Percentiles rank a stretch among this genome's conserved stretches.
phyloP scores from a whole-genome alignment of 2,329 filamentous ascomycete species.

The Kalmusia sp. region DNA sequence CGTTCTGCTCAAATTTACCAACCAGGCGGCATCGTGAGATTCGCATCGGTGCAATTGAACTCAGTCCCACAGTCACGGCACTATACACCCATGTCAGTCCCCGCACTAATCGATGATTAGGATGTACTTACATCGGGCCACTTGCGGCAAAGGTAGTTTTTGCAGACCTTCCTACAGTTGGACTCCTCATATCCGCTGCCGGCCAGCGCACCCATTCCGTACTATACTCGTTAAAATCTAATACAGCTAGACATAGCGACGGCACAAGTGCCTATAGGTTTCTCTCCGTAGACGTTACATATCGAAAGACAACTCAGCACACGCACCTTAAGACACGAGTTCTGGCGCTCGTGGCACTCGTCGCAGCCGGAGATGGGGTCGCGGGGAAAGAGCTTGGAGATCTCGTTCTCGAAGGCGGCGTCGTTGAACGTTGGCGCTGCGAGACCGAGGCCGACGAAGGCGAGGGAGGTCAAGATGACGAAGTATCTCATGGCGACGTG shows the following conservation, averaged over 20 bases:
- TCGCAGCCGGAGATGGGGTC: background rate
- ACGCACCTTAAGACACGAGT: conserved; percentile 11
- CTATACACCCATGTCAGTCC: background rate
- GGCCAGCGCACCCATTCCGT: background rate
- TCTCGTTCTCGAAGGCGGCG: background rate
- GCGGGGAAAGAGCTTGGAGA: background rate
- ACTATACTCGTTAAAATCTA: background rate
- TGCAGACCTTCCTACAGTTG: conserved; percentile 2
- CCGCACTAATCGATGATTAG: background rate
- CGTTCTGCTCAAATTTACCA: background rate
- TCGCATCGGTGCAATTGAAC: conserved; percentile 5
- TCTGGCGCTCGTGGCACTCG: conserved; percentile 10
- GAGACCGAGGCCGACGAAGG: conserved; percentile 3
- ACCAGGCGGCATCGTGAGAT: conserved; percentile 11
- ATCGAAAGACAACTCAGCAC: background rate
- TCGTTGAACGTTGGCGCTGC: background rate
- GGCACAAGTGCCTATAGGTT: background rate
- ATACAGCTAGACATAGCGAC: too few species aligned
- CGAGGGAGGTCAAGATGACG: conserved; percentile 4
- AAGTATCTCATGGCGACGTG: conserved; percentile 6
- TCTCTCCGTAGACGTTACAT: background rate
- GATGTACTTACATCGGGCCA: conserved; percentile 6
- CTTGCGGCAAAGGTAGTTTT: conserved; percentile 9
- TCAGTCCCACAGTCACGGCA: conserved; percentile 10
- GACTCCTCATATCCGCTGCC: background rate